Conservation (phyloP, 148 eudicot species). For the Diospyros lotus region DNA sequence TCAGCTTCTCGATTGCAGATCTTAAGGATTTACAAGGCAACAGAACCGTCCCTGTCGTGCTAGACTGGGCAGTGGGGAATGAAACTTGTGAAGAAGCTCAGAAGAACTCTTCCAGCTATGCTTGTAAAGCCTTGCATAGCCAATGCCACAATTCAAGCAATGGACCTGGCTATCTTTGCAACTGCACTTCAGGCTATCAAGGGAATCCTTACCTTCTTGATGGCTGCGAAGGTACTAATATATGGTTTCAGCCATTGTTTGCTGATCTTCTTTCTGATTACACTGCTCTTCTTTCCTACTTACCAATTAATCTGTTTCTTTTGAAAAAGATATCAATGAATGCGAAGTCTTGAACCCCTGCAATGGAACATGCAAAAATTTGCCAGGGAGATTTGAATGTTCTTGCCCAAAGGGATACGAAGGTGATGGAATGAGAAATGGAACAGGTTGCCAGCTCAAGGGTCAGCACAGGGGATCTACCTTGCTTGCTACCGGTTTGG, state of each 20-base stretch:
- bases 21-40: neutral
- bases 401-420: no score
- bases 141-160: constrained; percentile 4
- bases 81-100: constrained; percentile 4
- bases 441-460: no score
- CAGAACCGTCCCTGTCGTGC: neutral
- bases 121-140: constrained; percentile 10
- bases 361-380: no score
- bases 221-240: constrained; percentile 12
- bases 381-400: no score
- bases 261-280: neutral
- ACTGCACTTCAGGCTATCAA: constrained; percentile 11
- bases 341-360: no score
- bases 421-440: no score
- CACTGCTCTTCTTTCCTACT: no score
- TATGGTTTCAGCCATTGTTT: neutral
- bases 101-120: neutral
- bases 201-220: constrained; percentile 16
- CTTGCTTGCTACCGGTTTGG: no score
- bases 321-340: no score
- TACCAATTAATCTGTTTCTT: no score
- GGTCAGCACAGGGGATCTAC: no score
- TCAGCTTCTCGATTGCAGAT: constrained; percentile 1
- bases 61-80: constrained; percentile 18
- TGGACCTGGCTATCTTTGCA: constrained; percentile 12